phyloP scores from a whole-genome alignment of 371 early-diverging fungal species.

The Actinomortierella ambigua region DNA sequence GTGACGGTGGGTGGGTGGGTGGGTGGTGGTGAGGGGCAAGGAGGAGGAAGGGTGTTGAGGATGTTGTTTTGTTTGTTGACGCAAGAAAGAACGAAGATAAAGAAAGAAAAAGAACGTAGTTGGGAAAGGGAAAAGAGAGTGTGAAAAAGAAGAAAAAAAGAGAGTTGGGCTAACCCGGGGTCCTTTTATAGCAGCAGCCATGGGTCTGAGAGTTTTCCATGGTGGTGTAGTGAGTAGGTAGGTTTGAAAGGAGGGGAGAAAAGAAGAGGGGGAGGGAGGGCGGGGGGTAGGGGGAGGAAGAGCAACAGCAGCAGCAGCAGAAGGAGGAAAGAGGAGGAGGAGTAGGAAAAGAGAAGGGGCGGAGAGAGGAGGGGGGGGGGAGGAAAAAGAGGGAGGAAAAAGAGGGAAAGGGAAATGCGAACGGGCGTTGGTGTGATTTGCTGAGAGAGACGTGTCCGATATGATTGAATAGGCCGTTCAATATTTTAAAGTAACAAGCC shows the following conservation, averaged over 20 bases:
- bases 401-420: constrained; percentile 1
- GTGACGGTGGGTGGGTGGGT: constrained; percentile 2
- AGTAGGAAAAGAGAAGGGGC: not conserved
- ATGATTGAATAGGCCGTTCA: no score
- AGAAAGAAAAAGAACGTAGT: constrained; percentile 2
- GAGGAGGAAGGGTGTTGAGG: not conserved
- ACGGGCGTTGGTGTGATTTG: no score
- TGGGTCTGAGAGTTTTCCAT: no score
- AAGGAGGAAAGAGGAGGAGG: not conserved
- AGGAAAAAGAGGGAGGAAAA: constrained; percentile 4
- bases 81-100: no score
- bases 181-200: no score
- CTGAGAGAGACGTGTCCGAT: no score
- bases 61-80: no score
- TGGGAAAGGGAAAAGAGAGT: constrained; percentile 2
- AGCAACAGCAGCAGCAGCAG: not conserved
- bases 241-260: constrained; percentile 2
- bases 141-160: constrained; percentile 16
- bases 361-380: not conserved
- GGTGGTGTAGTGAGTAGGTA: no score
- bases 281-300: not conserved
- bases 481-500: no score
- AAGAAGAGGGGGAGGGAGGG: not conserved
- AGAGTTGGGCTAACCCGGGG: no score
- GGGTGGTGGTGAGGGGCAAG: constrained; percentile 3